Conservation (phyloP, 805 yeast species). For the Pichia manshurica region DNA sequence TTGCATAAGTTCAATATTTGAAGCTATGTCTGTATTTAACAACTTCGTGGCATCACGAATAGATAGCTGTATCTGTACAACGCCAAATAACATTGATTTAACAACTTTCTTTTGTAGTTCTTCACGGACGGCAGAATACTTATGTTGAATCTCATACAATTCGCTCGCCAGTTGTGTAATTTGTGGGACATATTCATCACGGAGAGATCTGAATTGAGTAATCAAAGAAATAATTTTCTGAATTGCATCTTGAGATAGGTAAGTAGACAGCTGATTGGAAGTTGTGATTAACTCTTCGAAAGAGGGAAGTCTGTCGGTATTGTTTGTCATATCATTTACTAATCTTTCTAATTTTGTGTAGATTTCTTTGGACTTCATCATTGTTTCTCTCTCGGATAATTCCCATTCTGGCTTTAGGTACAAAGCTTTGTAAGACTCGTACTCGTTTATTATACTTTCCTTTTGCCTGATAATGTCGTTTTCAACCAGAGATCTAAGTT, state of each 20-base stretch:
- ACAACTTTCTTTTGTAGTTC: slow-evolving; percentile 32
- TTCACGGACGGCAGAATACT: slow-evolving; percentile 30
- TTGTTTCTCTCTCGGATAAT: slow-evolving; percentile 12
- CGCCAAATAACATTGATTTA: slow-evolving; percentile 28
- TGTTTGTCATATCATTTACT: slow-evolving; percentile 20
- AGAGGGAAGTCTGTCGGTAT: slow-evolving; percentile 23
- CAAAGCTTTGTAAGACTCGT: slow-evolving; percentile 38
- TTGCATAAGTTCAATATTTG: slow-evolving; percentile 28
- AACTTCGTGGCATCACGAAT: slow-evolving; percentile 30
- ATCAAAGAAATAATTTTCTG: slow-evolving; percentile 21
- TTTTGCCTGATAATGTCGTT: slow-evolving; percentile 33
- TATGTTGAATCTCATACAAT: slow-evolving; percentile 34
- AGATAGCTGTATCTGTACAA: slow-evolving; percentile 35
- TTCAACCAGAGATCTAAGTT: slow-evolving; percentile 33
- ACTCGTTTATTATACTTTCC: slow-evolving; percentile 33
- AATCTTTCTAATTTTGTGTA: slow-evolving; percentile 20
- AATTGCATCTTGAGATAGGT: slow-evolving; percentile 22
- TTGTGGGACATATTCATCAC: slow-evolving; percentile 23
- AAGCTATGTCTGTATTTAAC: slow-evolving; percentile 30
- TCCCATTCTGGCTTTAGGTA: slow-evolving; percentile 22
- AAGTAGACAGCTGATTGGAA: slow-evolving; percentile 23
- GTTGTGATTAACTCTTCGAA: slow-evolving; percentile 30
- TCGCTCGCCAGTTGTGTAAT: slow-evolving; percentile 31
- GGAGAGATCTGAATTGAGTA: slow-evolving; percentile 20
- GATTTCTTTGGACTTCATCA: slow-evolving; percentile 19